A percentile compares a stretch with the other conserved stretches of the same genome.
Conservation (phyloP, 2,329 filamentous ascomycete species). For the Metarhizium guizhouense region DNA sequence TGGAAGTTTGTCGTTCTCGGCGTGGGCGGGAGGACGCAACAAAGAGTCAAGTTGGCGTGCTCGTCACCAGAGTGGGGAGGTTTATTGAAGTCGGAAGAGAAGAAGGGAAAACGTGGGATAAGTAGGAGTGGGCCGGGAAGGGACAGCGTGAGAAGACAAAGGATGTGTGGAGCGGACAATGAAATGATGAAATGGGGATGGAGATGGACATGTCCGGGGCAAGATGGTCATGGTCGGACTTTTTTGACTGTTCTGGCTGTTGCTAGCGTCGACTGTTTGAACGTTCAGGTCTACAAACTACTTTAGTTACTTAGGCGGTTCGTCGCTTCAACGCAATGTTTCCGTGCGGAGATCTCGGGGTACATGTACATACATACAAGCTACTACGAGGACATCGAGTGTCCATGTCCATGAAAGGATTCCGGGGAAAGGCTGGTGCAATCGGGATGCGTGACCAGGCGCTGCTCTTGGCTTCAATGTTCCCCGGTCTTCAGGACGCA, state of each 20-base stretch:
- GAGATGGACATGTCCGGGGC: conserved; percentile 1
- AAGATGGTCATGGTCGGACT: neutral
- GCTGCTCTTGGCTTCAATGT: no score
- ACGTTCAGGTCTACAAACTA: no score
- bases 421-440: neutral
- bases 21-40: neutral
- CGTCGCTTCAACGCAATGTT: no score
- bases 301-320: no score
- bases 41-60: neutral
- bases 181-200: neutral
- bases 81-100: neutral
- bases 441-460: neutral
- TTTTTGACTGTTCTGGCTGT: no score
- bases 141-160: neutral
- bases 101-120: conserved; percentile 1
- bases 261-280: neutral
- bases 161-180: neutral
- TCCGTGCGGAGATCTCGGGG: neutral
- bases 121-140: neutral
- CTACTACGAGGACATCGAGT: no score
- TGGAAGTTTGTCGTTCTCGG: neutral
- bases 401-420: neutral
- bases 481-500: no score
- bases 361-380: no score
- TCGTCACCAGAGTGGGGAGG: neutral